Evolutionary conservation across 495 filamentous ascomycete species (phyloP).

Genomic region (Penicillium antarcticum): DNA sequence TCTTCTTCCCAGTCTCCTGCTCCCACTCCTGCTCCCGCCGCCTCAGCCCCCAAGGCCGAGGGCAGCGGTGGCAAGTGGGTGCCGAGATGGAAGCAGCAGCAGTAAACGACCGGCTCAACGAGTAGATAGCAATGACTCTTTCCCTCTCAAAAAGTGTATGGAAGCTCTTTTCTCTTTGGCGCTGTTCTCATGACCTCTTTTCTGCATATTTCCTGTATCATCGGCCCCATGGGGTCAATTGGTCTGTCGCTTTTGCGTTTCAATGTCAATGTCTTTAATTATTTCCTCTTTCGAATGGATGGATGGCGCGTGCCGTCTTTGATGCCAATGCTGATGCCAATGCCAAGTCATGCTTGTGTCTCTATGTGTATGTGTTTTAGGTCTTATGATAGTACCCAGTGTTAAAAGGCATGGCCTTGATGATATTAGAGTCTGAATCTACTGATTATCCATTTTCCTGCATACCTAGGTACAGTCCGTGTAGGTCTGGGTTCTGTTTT

Average conservation of each 20-base stretch:
- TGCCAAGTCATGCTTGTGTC: conserved; percentile 9
- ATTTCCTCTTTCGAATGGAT: conserved; percentile 12
- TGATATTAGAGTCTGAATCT: conserved; percentile 3
- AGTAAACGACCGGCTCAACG: conserved; percentile 24
- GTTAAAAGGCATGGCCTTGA: too few species aligned
- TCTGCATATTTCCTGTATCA: conserved; percentile 32
- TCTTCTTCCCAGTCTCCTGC: conserved; percentile 10
- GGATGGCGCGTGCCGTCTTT: conserved; percentile 15
- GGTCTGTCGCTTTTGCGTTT: conserved; percentile 15
- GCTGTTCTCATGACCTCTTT: conserved; percentile 28
- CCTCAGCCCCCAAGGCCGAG: conserved; percentile 24
- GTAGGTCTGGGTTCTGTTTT: too few species aligned
- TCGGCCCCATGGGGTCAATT: conserved; percentile 16
- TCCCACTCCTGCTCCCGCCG: conserved; percentile 17
- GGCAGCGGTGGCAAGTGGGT: conserved; percentile 38
- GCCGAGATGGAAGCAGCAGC: conserved; percentile 43
- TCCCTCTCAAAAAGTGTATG: conserved; percentile 26
- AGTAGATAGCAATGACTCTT: conserved; percentile 6
- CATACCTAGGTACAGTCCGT: too few species aligned
- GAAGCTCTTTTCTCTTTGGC: conserved; percentile 25
- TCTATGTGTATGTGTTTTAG: background rate
- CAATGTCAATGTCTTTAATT: conserved; percentile 18
- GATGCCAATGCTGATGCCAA: conserved; percentile 27
- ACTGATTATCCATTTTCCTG: too few species aligned
- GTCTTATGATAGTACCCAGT: conserved; percentile 3